Evolutionary conservation across 2,329 filamentous ascomycete genomes (phyloP).

Genomic region (Colletotrichum gloeosporioides): DNA sequence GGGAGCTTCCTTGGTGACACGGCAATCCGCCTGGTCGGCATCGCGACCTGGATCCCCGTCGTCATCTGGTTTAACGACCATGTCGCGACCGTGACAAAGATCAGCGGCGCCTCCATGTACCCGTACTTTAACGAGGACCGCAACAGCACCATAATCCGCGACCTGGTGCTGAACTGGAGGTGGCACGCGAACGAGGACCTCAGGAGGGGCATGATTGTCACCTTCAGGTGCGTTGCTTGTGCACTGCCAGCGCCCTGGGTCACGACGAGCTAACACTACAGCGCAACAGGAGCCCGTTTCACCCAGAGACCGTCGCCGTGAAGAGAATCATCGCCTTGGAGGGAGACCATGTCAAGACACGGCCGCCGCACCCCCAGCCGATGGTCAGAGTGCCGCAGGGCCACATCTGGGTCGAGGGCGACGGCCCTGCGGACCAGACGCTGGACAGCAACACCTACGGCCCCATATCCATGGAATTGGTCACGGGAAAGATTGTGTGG

Average conservation of each 20-base stretch:
- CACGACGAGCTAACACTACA: not conserved
- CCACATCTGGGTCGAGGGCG: constrained; percentile 95
- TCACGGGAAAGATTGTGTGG: constrained; percentile 76
- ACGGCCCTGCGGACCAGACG: constrained; percentile 73
- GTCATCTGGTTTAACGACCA: constrained; percentile 66
- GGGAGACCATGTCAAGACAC: constrained; percentile 77
- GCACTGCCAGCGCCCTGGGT: not conserved
- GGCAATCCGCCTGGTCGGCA: constrained; percentile 39
- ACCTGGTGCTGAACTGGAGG: constrained; percentile 65
- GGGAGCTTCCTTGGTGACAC: constrained; percentile 32
- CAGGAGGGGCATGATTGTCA: constrained; percentile 76
- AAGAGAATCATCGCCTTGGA: constrained; percentile 85
- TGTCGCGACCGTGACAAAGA: constrained; percentile 61
- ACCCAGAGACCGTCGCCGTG: constrained; percentile 73
- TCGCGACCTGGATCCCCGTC: constrained; percentile 67
- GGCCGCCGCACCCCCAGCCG: constrained; percentile 61
- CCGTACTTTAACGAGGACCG: constrained; percentile 75
- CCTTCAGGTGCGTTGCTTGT: constrained; percentile 61
- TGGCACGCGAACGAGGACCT: constrained; percentile 63
- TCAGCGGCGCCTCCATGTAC: constrained; percentile 75
- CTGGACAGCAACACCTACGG: constrained; percentile 92
- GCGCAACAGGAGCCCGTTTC: constrained; percentile 66
- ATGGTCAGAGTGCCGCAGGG: constrained; percentile 75
- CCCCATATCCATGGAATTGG: constrained; percentile 76
- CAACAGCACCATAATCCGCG: constrained; percentile 57